Evolutionary conservation across 2,329 filamentous ascomycete species (phyloP), one percentile per base, ranked within the genome.

Genomic region (Alternaria sp.): DNA sequence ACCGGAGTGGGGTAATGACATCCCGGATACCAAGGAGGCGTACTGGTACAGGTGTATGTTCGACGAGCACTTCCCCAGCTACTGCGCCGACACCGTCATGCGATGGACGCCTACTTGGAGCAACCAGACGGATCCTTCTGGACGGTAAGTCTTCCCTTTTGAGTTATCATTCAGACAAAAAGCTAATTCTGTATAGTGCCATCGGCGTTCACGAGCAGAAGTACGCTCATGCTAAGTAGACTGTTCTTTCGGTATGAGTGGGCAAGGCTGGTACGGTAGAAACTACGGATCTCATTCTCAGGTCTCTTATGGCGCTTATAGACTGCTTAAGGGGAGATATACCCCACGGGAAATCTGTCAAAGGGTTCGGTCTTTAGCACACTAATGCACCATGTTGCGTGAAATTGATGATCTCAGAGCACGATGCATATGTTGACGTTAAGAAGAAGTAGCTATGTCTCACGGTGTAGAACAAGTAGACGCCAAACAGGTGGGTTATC

Each of bases 31-130:
- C 77, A 99, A 99, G 88, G 96, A 99, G 84, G 96, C 93, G 83
- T 94, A 89, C 87, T 99, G 96, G 96, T 99, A 99, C 85, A 91
- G 96, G 75, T 87, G 85, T 80, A 98, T 99, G 95, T 99, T 98
- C 80, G 96, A 99, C 81, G 95, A 99, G 87, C 95, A 96, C 83
- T 99, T 98, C 88, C 96, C 96, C 50, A 87, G 90, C 60, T 90
- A 90, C 77, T 98, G 95, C 79, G 96, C 96, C 9, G 90, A 88
- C 63, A 99, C 96, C 8, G 96, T 99, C 57, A 91, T 93, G 92
- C 88, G 96, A 77, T 99, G 96, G 96, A 93, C 92, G 61, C 96
- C 96, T 26, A 99, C 92, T 40, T 99, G 96, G 96, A 97, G 93
- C 60, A 92, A 97, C 81, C 93, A 97, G 87, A 92, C 89, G 25